Conservation (phyloP, 2,329 filamentous ascomycete species). For the Arthrobotrys sphaeroides region DNA sequence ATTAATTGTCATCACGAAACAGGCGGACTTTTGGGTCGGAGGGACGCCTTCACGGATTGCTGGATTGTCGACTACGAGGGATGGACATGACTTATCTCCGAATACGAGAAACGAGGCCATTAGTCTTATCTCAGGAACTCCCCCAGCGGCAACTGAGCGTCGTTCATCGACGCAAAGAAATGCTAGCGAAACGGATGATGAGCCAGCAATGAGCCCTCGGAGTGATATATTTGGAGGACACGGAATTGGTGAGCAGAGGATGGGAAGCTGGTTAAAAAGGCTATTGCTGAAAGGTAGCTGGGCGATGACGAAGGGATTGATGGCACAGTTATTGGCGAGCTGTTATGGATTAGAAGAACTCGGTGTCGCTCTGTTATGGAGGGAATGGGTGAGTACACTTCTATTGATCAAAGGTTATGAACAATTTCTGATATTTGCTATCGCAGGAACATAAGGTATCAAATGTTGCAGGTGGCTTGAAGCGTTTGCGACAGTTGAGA, state of each 20-base stretch:
- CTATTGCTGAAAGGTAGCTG: conserved; percentile 46
- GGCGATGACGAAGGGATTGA: conserved; percentile 32
- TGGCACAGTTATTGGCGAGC: conserved; percentile 20
- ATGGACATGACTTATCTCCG: conserved; percentile 30
- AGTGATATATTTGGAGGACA: neutral
- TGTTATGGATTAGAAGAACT: conserved; percentile 44
- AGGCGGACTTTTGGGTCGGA: conserved; percentile 36
- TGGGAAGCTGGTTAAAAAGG: conserved; percentile 45
- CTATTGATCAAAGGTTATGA: neutral
- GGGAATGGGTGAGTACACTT: conserved; percentile 29
- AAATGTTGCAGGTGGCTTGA: conserved; percentile 16
- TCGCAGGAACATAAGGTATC: conserved; percentile 36
- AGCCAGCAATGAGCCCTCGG: neutral
- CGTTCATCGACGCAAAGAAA: neutral
- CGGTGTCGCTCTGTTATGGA: conserved; percentile 38
- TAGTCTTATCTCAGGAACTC: conserved; percentile 18
- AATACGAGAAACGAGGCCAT: conserved; percentile 46
- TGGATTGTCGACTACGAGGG: conserved; percentile 3
- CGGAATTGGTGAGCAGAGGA: neutral
- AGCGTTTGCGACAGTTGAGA: conserved; percentile 24
- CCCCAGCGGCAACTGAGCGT: neutral
- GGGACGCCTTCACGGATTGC: neutral
- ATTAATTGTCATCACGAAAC: conserved; percentile 37
- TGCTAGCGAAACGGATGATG: neutral
- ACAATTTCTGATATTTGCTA: neutral